A percentile compares a stretch with the other conserved stretches of the same genome.
Conservation (phyloP, 2,329 filamentous ascomycete species). For the Chaetomium strumarium region DNA sequence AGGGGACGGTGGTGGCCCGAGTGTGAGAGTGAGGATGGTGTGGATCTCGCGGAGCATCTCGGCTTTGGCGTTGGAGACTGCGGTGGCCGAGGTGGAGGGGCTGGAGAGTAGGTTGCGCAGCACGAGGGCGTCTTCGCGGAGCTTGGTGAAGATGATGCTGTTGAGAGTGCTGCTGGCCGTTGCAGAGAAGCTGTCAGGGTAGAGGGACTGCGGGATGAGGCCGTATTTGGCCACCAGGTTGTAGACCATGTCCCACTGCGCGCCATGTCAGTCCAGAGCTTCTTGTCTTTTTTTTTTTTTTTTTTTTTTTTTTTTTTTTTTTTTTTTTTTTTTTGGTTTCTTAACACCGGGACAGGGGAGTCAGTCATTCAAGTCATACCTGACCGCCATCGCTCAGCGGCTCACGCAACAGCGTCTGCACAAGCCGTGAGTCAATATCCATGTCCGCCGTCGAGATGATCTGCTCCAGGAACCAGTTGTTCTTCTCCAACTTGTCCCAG, state of each 20-base stretch:
- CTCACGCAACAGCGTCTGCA: constrained; percentile 61
- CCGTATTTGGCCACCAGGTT: constrained; percentile 85
- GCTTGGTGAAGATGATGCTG: constrained; percentile 70
- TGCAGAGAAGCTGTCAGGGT: constrained; percentile 64
- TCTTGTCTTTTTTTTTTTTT: too few species aligned
- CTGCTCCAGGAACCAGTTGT: constrained; percentile 74
- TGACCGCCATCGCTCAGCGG: constrained; percentile 71
- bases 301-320: too few species aligned
- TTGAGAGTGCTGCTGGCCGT: constrained; percentile 1
- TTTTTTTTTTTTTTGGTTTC: too few species aligned
- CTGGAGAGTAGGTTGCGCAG: constrained; percentile 52
- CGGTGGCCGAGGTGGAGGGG: constrained; percentile 33
- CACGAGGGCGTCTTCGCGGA: constrained; percentile 75
- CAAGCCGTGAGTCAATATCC: constrained; percentile 64
- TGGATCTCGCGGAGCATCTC: constrained; percentile 75
- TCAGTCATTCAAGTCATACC: too few species aligned
- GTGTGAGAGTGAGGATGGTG: constrained; percentile 71
- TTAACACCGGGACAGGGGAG: too few species aligned
- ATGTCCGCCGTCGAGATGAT: constrained; percentile 68
- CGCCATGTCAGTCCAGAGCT: too few species aligned
- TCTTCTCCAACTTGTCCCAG: constrained; percentile 91
- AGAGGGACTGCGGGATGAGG: constrained; percentile 74
- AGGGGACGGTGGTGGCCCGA: constrained; percentile 71
- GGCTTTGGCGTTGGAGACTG: constrained; percentile 48
- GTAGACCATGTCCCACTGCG: constrained; percentile 84